Evolutionary conservation across 352 stramenopile genomes (phyloP).

Genomic region (Pythium rishiriense): DNA sequence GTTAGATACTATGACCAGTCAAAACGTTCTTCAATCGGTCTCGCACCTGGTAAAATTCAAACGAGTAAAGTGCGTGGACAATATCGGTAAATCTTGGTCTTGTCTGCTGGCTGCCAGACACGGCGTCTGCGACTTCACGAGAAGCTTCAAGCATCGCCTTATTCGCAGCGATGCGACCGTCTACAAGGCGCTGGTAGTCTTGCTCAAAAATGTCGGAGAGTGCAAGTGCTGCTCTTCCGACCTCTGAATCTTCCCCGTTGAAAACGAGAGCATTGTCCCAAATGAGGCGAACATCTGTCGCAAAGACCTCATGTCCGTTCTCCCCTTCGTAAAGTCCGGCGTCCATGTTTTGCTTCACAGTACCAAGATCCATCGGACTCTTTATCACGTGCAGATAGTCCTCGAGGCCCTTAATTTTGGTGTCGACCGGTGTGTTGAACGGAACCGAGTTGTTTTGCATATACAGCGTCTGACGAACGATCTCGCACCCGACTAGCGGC

Average conservation of each 20-base stretch:
- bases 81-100: constrained; percentile 51
- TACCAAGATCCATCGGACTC: constrained; percentile 90
- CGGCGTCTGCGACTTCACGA: background rate
- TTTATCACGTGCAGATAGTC: constrained; percentile 89
- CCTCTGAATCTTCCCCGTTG: constrained; percentile 79
- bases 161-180: constrained; percentile 58
- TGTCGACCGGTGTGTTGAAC: constrained; percentile 87
- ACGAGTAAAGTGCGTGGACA: constrained; percentile 67
- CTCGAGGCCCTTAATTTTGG: constrained; percentile 69
- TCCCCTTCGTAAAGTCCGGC: constrained; percentile 69
- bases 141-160: constrained; percentile 52
- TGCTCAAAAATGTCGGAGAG: constrained; percentile 83
- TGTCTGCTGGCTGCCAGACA: constrained; percentile 26
- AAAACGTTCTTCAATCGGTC: background rate
- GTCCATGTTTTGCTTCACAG: constrained; percentile 79
- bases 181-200: constrained; percentile 78
- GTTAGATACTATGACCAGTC: background rate
- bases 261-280: constrained; percentile 84
- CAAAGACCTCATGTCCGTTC: constrained; percentile 62
- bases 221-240: constrained; percentile 61
- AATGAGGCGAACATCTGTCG: constrained; percentile 75
- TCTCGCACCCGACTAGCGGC: constrained; percentile 74
- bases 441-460: constrained; percentile 78
- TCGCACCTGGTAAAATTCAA: constrained; percentile 65
- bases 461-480: constrained; percentile 79